Base-by-base conservation (phyloP, 305 asterid species). In the Coffea humblotiana region DNA sequence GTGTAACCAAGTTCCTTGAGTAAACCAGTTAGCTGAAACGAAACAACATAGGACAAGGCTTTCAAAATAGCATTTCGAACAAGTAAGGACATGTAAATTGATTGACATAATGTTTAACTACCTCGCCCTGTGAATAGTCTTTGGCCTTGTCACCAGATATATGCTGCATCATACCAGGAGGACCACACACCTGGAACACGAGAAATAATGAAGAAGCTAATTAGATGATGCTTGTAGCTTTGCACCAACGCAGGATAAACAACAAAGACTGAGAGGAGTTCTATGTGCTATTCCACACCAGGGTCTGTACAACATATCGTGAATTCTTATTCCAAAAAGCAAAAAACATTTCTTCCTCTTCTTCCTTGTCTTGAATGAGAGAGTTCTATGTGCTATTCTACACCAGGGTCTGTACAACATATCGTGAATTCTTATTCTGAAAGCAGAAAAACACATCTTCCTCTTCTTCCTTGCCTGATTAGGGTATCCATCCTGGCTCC, bases 111-210 rank as follows among this genome's bases (percentile, higher is more conserved):
- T 13, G 3, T 12, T 51, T 9, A 56, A 19, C 37, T 86, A 92
- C 99, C 97, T 93, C 96, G 82, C 99, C 99, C 86, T 95, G 99
- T 19, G 94, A 80, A 65, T 89, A 68, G 70, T 92, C 95, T 82
- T 91, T 89, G 69, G 94, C 94, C 90, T 93, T 95, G 77, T 90
- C 97, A 47, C 99, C 98, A 16, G 98, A 95, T 84, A 93, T 69
- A 78, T 91, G 96, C 69, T 86, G 80, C 95, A 95, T 95, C 97
- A 95, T 85, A 80, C 97, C 99, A 79, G 98, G 98, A 81, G 99
- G 99, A 45, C 99, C 99, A 76, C 99, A 95, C 49, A 93, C 99
- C 99, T 95, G 82, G 79, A 64, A 61, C 80, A 72, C 84, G 77
- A 70, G 70, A 81, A 37, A 83, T 32, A 63, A 54, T 45, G 6